These are phyloP conservation scores for Ogataea hybrid DNA, from an alignment of 1,139 yeast genomes.

Conservation along the genomic window DNA sequence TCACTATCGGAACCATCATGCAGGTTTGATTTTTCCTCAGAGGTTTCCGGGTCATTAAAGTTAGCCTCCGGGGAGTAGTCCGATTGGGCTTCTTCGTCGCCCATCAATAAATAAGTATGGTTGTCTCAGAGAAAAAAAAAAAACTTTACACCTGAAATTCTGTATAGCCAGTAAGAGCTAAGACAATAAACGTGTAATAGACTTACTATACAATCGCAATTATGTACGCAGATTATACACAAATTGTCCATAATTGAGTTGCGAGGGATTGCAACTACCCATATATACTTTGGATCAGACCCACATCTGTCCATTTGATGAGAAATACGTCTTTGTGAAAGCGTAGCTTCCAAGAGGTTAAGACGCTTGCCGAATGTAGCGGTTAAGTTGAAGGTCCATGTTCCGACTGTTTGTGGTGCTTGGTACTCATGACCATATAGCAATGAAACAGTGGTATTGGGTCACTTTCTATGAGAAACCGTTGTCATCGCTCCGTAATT, in stretches of 20 bases:
- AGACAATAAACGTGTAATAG: neutral
- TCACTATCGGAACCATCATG: no score
- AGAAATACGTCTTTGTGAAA: no score
- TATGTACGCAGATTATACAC: neutral
- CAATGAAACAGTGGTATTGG: no score
- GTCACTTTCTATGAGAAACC: no score
- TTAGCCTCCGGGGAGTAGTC: constrained; percentile 6
- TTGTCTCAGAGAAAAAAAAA: neutral
- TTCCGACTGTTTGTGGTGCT: no score
- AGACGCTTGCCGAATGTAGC: no score
- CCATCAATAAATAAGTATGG: neutral
- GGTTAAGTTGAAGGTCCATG: no score
- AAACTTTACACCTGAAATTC: constrained; percentile 4
- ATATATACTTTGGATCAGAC: neutral
- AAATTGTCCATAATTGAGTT: neutral
- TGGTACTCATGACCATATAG: no score
- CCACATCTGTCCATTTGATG: neutral
- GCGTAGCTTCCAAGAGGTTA: no score
- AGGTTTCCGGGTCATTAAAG: neutral
- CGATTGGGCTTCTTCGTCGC: constrained; percentile 9
- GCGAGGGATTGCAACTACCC: no score
- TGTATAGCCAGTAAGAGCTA: neutral
- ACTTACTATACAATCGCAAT: neutral
- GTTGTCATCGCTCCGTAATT: no score
- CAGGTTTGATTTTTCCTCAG: no score